phyloP scores from a whole-genome alignment of 495 filamentous ascomycete genomes.

The Aspergillus kassunensis region DNA sequence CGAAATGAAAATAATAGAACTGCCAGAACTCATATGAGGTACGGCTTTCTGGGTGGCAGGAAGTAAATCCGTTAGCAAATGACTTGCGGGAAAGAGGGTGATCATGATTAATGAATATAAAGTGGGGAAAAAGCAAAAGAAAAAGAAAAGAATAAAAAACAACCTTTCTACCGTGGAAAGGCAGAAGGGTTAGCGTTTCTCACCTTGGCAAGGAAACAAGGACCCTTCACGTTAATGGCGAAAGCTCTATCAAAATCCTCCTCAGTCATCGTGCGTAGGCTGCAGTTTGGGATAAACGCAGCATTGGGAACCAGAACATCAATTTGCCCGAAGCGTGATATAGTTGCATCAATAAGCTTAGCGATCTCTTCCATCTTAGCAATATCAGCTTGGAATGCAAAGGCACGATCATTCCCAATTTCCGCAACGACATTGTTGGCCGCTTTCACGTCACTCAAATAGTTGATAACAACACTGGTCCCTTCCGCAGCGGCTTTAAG shows the following conservation, averaged over 20 bases:
- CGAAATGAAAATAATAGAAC: conserved; percentile 58
- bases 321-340: conserved; percentile 43
- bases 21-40: conserved; percentile 53
- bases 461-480: conserved; percentile 53
- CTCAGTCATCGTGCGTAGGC: conserved; percentile 56
- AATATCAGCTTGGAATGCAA: conserved; percentile 49
- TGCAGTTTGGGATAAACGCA: conserved; percentile 44
- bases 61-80: no score
- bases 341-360: conserved; percentile 32
- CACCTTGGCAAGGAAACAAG: no score
- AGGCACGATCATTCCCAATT: conserved; percentile 49
- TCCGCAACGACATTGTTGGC: conserved; percentile 50
- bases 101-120: no score
- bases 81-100: no score
- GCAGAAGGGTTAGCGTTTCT: no score
- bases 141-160: no score
- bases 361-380: conserved; percentile 33
- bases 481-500: no score
- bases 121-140: no score
- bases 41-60: conserved; percentile 52
- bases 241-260: conserved; percentile 54
- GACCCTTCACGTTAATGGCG: conserved; percentile 61
- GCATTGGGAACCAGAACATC: conserved; percentile 62
- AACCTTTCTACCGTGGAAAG: no score
- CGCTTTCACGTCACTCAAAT: conserved; percentile 43